These are phyloP conservation scores for Volvox africanus DNA, from an alignment of 139 green algal genomes.

Conservation along the genomic window DNA sequence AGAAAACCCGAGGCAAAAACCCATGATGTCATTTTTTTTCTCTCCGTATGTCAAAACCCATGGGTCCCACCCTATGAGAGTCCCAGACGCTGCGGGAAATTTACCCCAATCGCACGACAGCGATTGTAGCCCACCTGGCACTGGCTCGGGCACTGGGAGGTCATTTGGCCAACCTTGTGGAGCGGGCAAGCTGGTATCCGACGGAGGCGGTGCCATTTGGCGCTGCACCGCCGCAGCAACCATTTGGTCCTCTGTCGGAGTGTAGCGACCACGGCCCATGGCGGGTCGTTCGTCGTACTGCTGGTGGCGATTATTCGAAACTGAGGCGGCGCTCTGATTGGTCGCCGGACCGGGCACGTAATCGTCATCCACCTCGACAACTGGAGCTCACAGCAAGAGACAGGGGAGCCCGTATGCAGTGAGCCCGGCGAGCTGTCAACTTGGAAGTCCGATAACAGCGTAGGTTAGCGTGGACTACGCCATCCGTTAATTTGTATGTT, in stretches of 20 bases:
- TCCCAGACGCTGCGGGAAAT: too few species aligned
- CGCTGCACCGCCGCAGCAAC: constrained; percentile 15
- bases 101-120: too few species aligned
- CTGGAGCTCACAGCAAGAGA: background rate
- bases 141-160: constrained; percentile 78
- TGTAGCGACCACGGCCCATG: constrained; percentile 62
- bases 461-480: too few species aligned
- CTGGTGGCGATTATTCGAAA: constrained; percentile 47
- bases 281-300: constrained; percentile 86
- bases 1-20: too few species aligned
- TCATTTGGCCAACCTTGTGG: constrained; percentile 78
- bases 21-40: too few species aligned
- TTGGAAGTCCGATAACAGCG: too few species aligned
- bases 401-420: too few species aligned
- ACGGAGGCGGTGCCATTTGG: background rate
- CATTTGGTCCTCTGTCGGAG: constrained; percentile 25
- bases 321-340: background rate
- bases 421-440: too few species aligned
- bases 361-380: constrained; percentile 34
- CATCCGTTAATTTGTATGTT: too few species aligned
- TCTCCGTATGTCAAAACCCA: too few species aligned
- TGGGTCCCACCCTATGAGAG: too few species aligned
- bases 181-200: background rate
- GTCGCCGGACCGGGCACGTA: background rate
- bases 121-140: constrained; percentile 55